phyloP scores from a whole-genome alignment of 2,329 filamentous ascomycete genomes.

The Sphaerostilbella broomeana region DNA sequence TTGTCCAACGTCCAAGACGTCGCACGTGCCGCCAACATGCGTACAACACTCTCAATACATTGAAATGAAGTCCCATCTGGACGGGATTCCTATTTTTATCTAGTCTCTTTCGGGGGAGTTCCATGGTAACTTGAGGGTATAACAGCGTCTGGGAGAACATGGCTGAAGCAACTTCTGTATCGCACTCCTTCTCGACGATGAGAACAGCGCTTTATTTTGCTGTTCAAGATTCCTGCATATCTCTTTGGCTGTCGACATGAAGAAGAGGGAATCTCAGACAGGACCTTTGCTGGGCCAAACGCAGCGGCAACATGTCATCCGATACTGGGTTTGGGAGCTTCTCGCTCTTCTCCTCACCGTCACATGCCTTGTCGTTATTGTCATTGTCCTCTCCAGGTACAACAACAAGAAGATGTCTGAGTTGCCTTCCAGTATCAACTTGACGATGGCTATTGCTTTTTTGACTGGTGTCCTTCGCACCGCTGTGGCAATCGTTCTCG shows the following conservation, averaged over 20 bases:
- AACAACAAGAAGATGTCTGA: neutral
- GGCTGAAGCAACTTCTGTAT: no score
- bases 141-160: no score
- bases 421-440: neutral
- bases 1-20: no score
- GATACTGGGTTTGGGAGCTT: neutral
- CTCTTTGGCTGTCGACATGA: neutral
- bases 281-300: neutral
- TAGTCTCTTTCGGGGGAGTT: no score
- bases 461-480: constrained; percentile 11
- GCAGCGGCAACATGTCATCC: neutral
- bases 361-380: neutral
- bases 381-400: neutral
- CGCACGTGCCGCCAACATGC: no score
- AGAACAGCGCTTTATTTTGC: no score
- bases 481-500: constrained; percentile 22
- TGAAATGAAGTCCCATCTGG: no score
- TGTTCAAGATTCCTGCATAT: neutral
- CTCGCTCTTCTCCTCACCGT: neutral
- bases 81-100: no score
- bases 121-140: no score
- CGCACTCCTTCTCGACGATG: no score
- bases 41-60: no score
- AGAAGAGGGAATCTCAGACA: neutral
- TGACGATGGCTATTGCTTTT: neutral